Evolutionary conservation across 1,139 yeast species (phyloP).

Genomic region (Kodamaea plutei): DNA sequence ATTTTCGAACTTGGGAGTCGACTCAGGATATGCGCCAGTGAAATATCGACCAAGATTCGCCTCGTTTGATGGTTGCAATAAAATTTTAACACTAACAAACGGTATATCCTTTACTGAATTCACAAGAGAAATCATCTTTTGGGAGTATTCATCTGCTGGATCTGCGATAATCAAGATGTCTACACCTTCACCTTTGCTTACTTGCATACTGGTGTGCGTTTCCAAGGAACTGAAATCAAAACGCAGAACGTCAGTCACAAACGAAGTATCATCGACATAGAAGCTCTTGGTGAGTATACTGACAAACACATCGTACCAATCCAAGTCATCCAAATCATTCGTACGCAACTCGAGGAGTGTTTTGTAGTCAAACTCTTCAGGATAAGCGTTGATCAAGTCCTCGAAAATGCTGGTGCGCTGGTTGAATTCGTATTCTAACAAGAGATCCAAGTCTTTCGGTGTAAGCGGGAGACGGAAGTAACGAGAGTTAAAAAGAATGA

Average conservation of each 20-base stretch:
- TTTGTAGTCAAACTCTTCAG: conserved; percentile 22
- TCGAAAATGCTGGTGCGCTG: conserved; percentile 30
- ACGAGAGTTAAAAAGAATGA: conserved; percentile 40
- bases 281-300: conserved; percentile 45
- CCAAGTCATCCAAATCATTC: conserved; percentile 17
- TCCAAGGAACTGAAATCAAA: conserved; percentile 35
- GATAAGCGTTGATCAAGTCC: conserved; percentile 29
- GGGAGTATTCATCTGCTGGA: conserved; percentile 70
- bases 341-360: conserved; percentile 20
- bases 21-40: conserved; percentile 37
- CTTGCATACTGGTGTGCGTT: conserved; percentile 27
- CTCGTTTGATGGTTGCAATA: conserved; percentile 53
- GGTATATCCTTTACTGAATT: conserved; percentile 38
- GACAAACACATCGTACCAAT: conserved; percentile 47
- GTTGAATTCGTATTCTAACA: conserved; percentile 33
- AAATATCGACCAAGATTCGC: conserved; percentile 60
- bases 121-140: conserved; percentile 51
- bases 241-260: conserved; percentile 38
- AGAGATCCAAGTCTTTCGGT: conserved; percentile 21
- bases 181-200: conserved; percentile 25
- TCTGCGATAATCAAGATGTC: conserved; percentile 62
- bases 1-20: conserved; percentile 34
- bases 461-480: conserved; percentile 31
- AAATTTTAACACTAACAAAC: conserved; percentile 49
- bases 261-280: conserved; percentile 34